Percentiles rank a stretch among this genome's conserved stretches.
Evolutionary conservation across 495 filamentous ascomycete genomes (phyloP).

Genomic region (Tuber melanosporum): DNA sequence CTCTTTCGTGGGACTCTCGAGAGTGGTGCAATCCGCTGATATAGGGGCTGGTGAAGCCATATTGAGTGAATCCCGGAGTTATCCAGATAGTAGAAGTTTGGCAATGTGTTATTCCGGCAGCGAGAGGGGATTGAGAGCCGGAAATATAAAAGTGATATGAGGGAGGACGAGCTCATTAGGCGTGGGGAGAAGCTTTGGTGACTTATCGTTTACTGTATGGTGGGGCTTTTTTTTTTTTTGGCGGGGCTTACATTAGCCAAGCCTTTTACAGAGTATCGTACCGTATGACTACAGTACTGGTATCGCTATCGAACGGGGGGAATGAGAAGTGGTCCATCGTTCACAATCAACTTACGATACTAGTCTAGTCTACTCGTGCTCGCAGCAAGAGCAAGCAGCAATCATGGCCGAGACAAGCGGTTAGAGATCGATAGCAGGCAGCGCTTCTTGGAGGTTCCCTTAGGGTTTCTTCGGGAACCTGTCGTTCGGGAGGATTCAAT

Average conservation of each 20-base stretch:
- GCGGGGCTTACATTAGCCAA: not conserved
- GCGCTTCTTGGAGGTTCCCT: not conserved
- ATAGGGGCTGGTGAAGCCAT: not conserved
- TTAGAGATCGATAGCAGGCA: not conserved
- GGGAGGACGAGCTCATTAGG: not conserved
- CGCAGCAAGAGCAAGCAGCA: not conserved
- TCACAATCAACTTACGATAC: not conserved
- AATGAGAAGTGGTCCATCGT: too few relatives aligned
- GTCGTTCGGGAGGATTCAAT: not conserved
- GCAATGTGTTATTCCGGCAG: not conserved
- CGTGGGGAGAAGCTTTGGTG: not conserved
- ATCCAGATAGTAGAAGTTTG: not conserved
- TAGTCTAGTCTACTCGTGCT: too few relatives aligned
- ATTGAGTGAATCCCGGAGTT: not conserved
- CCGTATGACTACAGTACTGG: too few relatives aligned
- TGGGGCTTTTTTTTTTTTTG: not conserved
- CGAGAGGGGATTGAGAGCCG: not conserved
- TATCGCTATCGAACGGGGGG: not conserved
- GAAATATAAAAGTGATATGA: not conserved
- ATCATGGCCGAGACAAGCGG: not conserved
- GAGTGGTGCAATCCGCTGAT: not conserved
- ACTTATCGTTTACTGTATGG: not conserved
- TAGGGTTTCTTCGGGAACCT: not conserved
- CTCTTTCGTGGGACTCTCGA: not conserved
- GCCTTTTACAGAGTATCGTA: not conserved